Evolutionary conservation across 148 eudicot species (phyloP), one percentile per base, ranked within the genome.

Genomic region (Fallopia convolvulus): DNA sequence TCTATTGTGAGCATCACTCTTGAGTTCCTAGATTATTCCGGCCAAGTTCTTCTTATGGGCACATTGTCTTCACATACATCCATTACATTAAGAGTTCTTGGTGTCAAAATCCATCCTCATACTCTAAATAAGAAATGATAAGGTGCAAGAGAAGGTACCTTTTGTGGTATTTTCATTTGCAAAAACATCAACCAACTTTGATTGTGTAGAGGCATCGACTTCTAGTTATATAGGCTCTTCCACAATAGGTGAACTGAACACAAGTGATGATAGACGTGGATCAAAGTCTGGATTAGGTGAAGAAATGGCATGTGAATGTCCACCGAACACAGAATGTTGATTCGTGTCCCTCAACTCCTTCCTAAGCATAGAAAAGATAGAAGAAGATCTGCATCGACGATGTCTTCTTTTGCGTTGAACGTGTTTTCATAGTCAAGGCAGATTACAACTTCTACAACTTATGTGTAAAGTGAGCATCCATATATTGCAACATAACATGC

Each of bases 361-460:
- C 55, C 83, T 88, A 81, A 90, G 58, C 58, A 86, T 76, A 73
- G 87, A 83, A 65, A 92, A 78, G 80, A 92, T 77, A 72, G 88
- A 86, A 80, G 79, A 88, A 36, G 93, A 78, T 50, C 87, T 87
- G 33, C 88, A 85, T 80, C 84, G 85, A 0, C 92, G 91, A 4
- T 72, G 79, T 79, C 93, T 90, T 78, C 97, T 89, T 81, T 80
- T 92, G 47, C 97, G 91, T 79, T 89, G 97, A 79, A 91, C 87
- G 97, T 95, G 77, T 23, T 12, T 26, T n/a, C 21, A 7, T 20
- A 63, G 70, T 63, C 30, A 61, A 61, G 70, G 70, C 33, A 9
- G 39, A 61, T 15, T 30, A 61, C 36, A 23, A 11, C 70, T 61
- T 61, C 39, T 1, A 20, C 21, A 0, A 23, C 7, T 23, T 23